Conservation (phyloP, 306 rosid species). For the Ceratonia siliqua region DNA sequence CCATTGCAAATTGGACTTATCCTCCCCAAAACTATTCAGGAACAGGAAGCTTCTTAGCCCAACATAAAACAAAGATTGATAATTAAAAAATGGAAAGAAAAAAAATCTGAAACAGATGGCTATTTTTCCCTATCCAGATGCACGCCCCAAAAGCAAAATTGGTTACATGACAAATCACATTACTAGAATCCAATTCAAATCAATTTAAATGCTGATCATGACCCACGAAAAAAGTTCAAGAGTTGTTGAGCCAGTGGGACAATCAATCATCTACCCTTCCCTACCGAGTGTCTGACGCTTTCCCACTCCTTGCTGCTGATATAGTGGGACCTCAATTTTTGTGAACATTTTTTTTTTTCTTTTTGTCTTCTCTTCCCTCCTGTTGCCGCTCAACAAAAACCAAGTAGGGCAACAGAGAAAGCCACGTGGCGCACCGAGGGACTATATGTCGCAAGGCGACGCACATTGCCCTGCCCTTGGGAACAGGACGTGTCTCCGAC, state of each 20-base stretch:
- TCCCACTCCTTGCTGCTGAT: slow-evolving; percentile 15
- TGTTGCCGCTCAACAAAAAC: neutral
- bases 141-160: slow-evolving; percentile 26
- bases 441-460: neutral
- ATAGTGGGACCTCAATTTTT: slow-evolving; percentile 34
- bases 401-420: slow-evolving; percentile 9
- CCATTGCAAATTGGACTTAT: slow-evolving; percentile 14
- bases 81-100: neutral
- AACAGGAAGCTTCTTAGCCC: slow-evolving; percentile 26
- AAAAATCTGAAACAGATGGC: neutral
- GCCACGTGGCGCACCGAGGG: slow-evolving; percentile 45
- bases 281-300: neutral
- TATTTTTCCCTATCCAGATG: neutral
- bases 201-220: slow-evolving; percentile 17
- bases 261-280: neutral
- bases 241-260: slow-evolving; percentile 38
- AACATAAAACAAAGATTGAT: neutral
- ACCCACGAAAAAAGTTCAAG: slow-evolving; percentile 33
- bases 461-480: slow-evolving; percentile 25
- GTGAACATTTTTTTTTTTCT: neutral
- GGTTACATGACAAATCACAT: slow-evolving; percentile 8
- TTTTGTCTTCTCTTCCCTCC: slow-evolving; percentile 8
- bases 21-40: slow-evolving; percentile 7
- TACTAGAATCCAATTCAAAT: slow-evolving; percentile 33
- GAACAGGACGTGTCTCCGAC: slow-evolving; percentile 31